Evolutionary conservation across 768 basidiomycete genomes (phyloP), one percentile per base, ranked within the genome.

Genomic region (Coprinopsis sp.): DNA sequence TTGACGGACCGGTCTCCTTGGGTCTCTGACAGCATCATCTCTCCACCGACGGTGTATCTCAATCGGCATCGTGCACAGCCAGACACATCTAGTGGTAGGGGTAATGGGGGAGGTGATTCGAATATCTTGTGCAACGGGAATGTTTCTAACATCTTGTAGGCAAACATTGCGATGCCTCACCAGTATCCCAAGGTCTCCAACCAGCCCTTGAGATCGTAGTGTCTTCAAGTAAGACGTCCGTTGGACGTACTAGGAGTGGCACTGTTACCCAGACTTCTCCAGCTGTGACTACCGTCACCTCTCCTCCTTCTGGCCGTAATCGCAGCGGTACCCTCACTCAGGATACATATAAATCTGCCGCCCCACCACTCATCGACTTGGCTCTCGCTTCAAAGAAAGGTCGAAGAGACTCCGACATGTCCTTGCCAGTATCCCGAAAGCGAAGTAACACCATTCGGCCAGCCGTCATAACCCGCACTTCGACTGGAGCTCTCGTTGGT

Each of bases 1-100:
- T 19, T 37, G 5, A 29, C 41, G 4, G 34, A 31, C 21, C 48
- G 42, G 12, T 44, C 61, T 19, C 52, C 68, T 11, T 73, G 71
- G 71, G 54, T 65, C 37, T 68, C 65, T 14, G 71, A 73, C 46
- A 73, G 70, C 48, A 53, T 73, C 16, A 70, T 73, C 31, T 73
- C 71, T n/a, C 60, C 67, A 3, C 71, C 71, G n/a, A 68, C 64
- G 3, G 49, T 51, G 13, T 64, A 64, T 42, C 42, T 53, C 33
- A 37, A 50, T 33, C 53, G 47, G 19, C 48, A 49, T 25, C 33
- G 21, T 2, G 19, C 12, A n/a, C n/a, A n/a, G n/a, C n/a, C n/a
- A n/a, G n/a, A n/a, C n/a, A n/a, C n/a, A n/a, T n/a, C n/a, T n/a
- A n/a, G n/a, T n/a, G n/a, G n/a, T n/a, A n/a, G n/a, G n/a, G n/a